phyloP scores from a whole-genome alignment of 1,284 basidiomycete species.

The Ceratobasidium sp. region DNA sequence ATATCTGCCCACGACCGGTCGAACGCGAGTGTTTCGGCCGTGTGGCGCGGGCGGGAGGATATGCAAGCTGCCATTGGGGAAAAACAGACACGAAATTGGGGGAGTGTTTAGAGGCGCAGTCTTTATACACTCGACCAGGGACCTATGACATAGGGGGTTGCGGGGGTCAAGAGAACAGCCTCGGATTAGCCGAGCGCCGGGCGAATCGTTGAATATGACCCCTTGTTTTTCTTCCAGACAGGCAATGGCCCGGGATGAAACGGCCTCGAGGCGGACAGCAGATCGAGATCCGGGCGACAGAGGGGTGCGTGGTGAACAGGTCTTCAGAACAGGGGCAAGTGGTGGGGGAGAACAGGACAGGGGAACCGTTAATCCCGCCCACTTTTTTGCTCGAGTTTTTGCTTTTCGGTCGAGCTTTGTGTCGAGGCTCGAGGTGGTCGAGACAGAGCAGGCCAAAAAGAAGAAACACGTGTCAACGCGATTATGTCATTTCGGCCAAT shows the following conservation, averaged over 20 bases:
- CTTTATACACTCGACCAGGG: not conserved
- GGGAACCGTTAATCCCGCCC: not conserved
- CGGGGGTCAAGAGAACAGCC: not conserved
- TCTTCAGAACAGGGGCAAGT: no score
- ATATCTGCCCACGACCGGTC: conserved; percentile 38
- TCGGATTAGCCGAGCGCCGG: conserved; percentile 3
- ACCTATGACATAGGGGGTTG: not conserved
- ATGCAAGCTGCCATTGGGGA: conserved; percentile 26
- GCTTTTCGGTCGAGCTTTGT: conserved; percentile 33
- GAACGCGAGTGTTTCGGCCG: conserved; percentile 31
- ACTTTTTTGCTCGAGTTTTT: not conserved
- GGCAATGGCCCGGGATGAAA: conserved; percentile 23
- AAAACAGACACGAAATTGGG: not conserved
- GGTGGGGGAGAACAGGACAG: no score
- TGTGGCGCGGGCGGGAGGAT: conserved; percentile 4
- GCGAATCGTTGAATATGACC: not conserved
- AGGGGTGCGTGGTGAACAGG: no score
- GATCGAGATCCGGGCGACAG: not conserved
- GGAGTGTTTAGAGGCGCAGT: not conserved
- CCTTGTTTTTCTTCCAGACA: not conserved
- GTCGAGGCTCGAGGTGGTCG: conserved; percentile 12
- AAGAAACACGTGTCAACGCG: conserved; percentile 29
- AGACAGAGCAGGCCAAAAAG: conserved; percentile 26
- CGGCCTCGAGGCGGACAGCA: conserved; percentile 1
- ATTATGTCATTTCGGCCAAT: conserved; percentile 10